Base-by-base conservation (phyloP, 75 land plant species). In the Pinus taeda region DNA sequence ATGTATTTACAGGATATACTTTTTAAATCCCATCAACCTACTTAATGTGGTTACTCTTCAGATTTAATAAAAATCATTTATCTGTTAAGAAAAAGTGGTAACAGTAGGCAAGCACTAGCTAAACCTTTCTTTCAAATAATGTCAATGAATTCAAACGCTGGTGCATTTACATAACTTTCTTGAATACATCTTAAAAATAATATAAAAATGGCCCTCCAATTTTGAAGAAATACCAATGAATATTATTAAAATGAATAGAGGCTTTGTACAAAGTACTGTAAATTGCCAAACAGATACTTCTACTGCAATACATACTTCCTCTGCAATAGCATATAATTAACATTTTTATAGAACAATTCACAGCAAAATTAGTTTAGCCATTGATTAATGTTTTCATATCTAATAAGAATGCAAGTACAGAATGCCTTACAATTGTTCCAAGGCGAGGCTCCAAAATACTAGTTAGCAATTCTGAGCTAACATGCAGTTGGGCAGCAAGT, bases 391-490 rank as follows among this genome's bases (percentile, higher is more conserved):
- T 8, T 69, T 37, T 69, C n/a, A 69, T 20, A 20, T 39, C n/a
- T 6, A 55, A 56, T 73, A 33, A 73, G 62, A 60, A 60, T 20
- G 74, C 58, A 57, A 26, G 74, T 29, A 18, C 20, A 56, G 58
- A 2, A 49, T 73, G 55, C 58, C 73, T 66, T 91, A 97, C 99
- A 76, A 90, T 45, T 33, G 87, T 90, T 72, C 96, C 96, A 61
- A 97, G 81, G 42, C 99, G 95, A 15, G 94, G 88, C 78, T 88
- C 91, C 80, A 97, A 72, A 61, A 93, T 78, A 39, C 89, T 82
- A 8, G 86, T 81, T 20, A 97, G 13, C 74, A 95, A 70, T 56
- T 97, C 98, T 3, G 92, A 91, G 14, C 99, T 89, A 78, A 95
- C 93, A 57, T 88, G 84, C 63, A 92, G 77, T 65, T 92, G 93